Evolutionary conservation across 495 filamentous ascomycete genomes (phyloP).

Genomic region (Penicillium manginii): DNA sequence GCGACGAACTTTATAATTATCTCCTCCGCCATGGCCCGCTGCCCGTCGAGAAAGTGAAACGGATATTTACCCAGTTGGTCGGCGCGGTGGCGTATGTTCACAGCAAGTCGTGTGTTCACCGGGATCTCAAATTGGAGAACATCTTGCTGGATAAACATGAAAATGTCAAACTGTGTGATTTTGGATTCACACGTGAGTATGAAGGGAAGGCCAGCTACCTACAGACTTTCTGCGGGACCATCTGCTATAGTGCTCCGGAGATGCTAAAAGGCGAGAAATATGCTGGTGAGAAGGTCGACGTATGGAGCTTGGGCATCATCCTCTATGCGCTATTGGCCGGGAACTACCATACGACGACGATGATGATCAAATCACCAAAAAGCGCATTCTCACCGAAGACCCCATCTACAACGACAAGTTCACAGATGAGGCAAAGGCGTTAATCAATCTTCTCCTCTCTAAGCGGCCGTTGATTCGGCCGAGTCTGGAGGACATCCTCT

Average conservation of each 20-base stretch:
- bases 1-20: slow-evolving; percentile 97
- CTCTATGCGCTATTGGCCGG: slow-evolving; percentile 86
- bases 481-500: slow-evolving; percentile 81
- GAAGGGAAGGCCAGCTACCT: slow-evolving; percentile 93
- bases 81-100: slow-evolving; percentile 96
- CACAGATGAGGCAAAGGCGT: slow-evolving; percentile 71
- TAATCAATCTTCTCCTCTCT: slow-evolving; percentile 78
- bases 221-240: slow-evolving; percentile 96
- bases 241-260: slow-evolving; percentile 96
- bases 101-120: slow-evolving; percentile 92
- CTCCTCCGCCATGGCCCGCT: slow-evolving; percentile 84
- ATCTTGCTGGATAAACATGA: slow-evolving; percentile 96
- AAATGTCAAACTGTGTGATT: slow-evolving; percentile 98
- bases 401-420: slow-evolving; percentile 83
- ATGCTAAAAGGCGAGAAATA: slow-evolving; percentile 99
- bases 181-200: slow-evolving; percentile 97
- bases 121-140: slow-evolving; percentile 96
- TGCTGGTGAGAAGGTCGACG: slow-evolving; percentile 94
- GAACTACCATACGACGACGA: slow-evolving; percentile 98
- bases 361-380: slow-evolving; percentile 81
- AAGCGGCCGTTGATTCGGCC: slow-evolving; percentile 88
- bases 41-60: slow-evolving; percentile 86
- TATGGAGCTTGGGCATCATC: slow-evolving; percentile 97
- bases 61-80: slow-evolving; percentile 93
- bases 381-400: slow-evolving; percentile 80